Base-by-base conservation (phyloP, 805 yeast species). In the Candida vaughaniae region DNA sequence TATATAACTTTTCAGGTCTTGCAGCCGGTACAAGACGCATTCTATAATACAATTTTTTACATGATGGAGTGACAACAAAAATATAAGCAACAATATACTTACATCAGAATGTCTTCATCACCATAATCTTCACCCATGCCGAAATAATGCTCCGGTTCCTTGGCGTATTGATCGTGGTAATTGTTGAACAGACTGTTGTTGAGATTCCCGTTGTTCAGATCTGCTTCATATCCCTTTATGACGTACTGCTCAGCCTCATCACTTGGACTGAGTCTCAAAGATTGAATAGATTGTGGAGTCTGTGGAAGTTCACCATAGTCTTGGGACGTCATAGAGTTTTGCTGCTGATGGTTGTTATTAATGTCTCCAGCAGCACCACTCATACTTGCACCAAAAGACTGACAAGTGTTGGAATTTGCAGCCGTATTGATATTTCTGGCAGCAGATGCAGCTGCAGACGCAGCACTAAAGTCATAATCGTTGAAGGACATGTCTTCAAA, bases 401-500 rank as follows among this genome's bases (percentile, higher is more conserved):
- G 7, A 5, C 19, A 15, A 17, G 22, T 9, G 16, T n/a, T 22
- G 11, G 29, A 23, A 17, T 10, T 30, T 7, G 30, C 32, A 5
- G 22, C 18, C 5, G 23, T 20, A 22, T 30, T 35, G 22, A 6
- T 26, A 11, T 27, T 30, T 16, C 31, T 33, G 12, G 17, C 25
- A 36, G 48, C 15, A 7, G 18, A 5, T 5, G 18, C 7, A 5
- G 20, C n/a, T 6, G 18, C 6, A 8, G 11, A 14, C 4, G 35
- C 20, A 16, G 25, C 32, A 41, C 33, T 39, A 19, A 45, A 45
- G 32, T 42, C 41, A 38, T 53, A 53, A 33, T 59, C 63, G 22
- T 44, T 53, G 37, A 59, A 59, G 12, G 48, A 38, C 43, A 47
- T 53, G 47, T 74, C 72, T 51, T 78, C 82, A 38, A 78, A 69